Evolutionary conservation across 75 land plant genomes (phyloP), one percentile per base, ranked within the genome.

Genomic region (Ceratopteris richardii): DNA sequence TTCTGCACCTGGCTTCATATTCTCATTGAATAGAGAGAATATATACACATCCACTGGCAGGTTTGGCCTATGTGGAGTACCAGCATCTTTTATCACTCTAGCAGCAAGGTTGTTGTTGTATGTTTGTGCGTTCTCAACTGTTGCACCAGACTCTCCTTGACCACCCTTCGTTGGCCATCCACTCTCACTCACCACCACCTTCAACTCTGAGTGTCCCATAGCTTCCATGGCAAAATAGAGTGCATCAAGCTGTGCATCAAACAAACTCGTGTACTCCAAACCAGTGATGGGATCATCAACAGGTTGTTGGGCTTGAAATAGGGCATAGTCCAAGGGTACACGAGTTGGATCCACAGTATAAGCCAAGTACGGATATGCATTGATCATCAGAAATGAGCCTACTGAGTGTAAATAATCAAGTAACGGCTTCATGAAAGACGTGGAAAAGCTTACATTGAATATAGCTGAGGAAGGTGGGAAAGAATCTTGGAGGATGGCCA

Each of bases 111-210:
- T 64, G 42, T 51, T 56, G 66, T 71, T 77, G 67, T 71, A 80
- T n/a, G 50, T 48, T 52, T 58, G 29, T 7, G 82, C 82, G 5
- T 62, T 72, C 37, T 44, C 50, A 13, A 76, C 31, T 22, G 54
- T 66, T 37, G 73, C 62, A 0, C 60, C 65, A 2, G 52, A 60
- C 44, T 67, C 58, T 7, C 31, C 50, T 0, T 48, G 53, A 22
- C 73, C 77, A 0, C 87, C 86, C 4, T 56, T 44, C 20, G 69
- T 68, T 3, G 89, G 89, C 89, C 89, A 86, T 39, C 89, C 89
- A 0, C 80, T 82, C 70, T 86, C 89, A 31, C 80, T 54, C 28
- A 86, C 71, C 43, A 70, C 67, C n/a, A 86, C 48, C 47, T 51
- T 37, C 0, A 82, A 29, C 0, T 58, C 71, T 10, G 17, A 28